Evolutionary conservation across 148 eudicot genomes (phyloP).

Genomic region (Camellia lanceoleosa): DNA sequence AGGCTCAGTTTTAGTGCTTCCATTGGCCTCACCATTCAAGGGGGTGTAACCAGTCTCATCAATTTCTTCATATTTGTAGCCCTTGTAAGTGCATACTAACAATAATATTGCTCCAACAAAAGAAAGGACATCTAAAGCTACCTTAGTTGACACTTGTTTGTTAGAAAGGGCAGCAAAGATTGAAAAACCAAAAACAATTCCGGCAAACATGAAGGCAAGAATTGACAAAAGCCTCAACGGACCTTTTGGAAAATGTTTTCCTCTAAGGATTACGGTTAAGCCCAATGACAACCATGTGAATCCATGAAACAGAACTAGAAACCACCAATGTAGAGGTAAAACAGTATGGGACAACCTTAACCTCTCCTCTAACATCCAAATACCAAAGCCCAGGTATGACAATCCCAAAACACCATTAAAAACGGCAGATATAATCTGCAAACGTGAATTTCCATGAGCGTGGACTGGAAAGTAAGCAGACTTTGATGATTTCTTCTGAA

Average conservation of each 20-base stretch:
- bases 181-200: conserved; percentile 38
- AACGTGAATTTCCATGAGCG: conserved; percentile 26
- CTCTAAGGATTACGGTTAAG: conserved; percentile 43
- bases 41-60: conserved; percentile 47
- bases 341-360: conserved; percentile 27
- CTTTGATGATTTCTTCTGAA: conserved; percentile 36
- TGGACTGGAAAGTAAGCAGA: conserved; percentile 14
- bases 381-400: conserved; percentile 43
- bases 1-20: conserved; percentile 25
- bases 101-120: conserved; percentile 67
- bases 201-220: conserved; percentile 40
- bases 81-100: conserved; percentile 62
- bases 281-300: conserved; percentile 52
- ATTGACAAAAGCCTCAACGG: conserved; percentile 42
- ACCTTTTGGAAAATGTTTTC: conserved; percentile 25
- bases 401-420: conserved; percentile 62
- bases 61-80: conserved; percentile 35
- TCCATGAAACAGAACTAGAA: conserved; percentile 50
- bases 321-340: conserved; percentile 62
- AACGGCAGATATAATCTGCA: conserved; percentile 51
- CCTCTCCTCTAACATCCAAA: conserved; percentile 43
- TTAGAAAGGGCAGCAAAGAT: conserved; percentile 29
- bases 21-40: conserved; percentile 34
- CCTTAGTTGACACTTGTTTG: conserved; percentile 44
- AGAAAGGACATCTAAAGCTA: conserved; percentile 48